Evolutionary conservation across 768 basidiomycete species (phyloP).

Genomic region (Pleurotus citrinopileatus): DNA sequence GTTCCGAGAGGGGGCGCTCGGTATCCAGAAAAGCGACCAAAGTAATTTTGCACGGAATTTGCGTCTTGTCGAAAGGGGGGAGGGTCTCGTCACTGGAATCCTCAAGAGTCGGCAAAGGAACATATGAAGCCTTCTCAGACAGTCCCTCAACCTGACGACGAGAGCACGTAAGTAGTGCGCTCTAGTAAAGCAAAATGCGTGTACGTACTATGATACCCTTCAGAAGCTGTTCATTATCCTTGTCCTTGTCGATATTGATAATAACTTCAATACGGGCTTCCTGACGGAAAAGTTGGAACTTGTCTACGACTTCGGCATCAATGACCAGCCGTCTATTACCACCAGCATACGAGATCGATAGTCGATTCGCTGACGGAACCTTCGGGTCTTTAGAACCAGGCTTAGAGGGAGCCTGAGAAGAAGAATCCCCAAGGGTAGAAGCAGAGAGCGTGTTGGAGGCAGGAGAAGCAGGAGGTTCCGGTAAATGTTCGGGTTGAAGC

Average conservation of each 20-base stretch:
- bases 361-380: conserved; percentile 71
- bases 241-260: conserved; percentile 57
- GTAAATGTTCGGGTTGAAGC: conserved; percentile 41
- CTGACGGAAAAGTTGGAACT: conserved; percentile 73
- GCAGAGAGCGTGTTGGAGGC: conserved; percentile 48
- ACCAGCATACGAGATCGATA: conserved; percentile 95
- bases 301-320: conserved; percentile 84
- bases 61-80: conserved; percentile 65
- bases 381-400: conserved; percentile 35
- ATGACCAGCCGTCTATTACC: conserved; percentile 85
- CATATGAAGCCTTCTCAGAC: conserved; percentile 68
- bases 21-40: conserved; percentile 82
- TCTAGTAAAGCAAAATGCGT: conserved; percentile 10
- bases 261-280: conserved; percentile 86
- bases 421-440: conserved; percentile 45
- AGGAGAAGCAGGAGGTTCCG: conserved; percentile 60
- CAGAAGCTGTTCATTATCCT: conserved; percentile 40
- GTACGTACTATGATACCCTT: conserved; percentile 74
- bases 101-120: conserved; percentile 48
- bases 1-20: conserved; percentile 86
- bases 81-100: conserved; percentile 59
- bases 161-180: conserved; percentile 14
- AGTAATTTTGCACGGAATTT: conserved; percentile 54
- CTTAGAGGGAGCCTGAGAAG: conserved; percentile 30
- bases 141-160: conserved; percentile 65